Evolutionary conservation across 768 basidiomycete genomes (phyloP), one percentile per base, ranked within the genome.

Genomic region (Lentinula aciculospora): DNA sequence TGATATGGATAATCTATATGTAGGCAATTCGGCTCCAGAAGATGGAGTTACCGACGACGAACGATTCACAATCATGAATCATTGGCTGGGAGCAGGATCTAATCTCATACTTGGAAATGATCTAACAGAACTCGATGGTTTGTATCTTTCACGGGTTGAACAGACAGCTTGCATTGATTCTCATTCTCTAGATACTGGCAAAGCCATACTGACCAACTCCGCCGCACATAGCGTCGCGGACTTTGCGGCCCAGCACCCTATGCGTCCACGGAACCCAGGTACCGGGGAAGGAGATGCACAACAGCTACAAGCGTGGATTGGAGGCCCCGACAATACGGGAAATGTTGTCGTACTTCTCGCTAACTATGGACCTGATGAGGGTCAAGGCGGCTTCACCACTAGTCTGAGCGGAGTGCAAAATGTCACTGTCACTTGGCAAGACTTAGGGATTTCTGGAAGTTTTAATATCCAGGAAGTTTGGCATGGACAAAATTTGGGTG

Each of bases 1-100:
- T 17, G 59, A 60, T 45, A 60, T 60, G 59, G 59, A 60, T 31
- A 60, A 57, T 36, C 44, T 60, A 27, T 56, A 31, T 36, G 55
- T 60, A 15, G 58, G 34, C 40, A 59, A 53, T 39, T 51, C 57
- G 17, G 29, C 42, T 4, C 12, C 40, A 31, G 36, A 32, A 15
- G 42, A 47, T 17, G 51, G 58, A 15, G 56, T 57, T 28, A 57
- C 56, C 17, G 32, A 53, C 37, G 44, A 53, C 13, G 37, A 59
- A 42, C 37, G 58, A 19, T 53, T 36, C 23, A 53, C 21, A 3
- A 53, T 53, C n/a, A 47, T 59, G 51, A 59, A 28, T 17, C 58
- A 53, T 23, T 59, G 58, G 58, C 21, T 59, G 42, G 58, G 40
- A 29, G 58, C 58, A 23, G 58, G 32, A 17, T 29, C 51, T 3